Conservation (phyloP, 176 grass and related monocot species). For the Poa annua region DNA sequence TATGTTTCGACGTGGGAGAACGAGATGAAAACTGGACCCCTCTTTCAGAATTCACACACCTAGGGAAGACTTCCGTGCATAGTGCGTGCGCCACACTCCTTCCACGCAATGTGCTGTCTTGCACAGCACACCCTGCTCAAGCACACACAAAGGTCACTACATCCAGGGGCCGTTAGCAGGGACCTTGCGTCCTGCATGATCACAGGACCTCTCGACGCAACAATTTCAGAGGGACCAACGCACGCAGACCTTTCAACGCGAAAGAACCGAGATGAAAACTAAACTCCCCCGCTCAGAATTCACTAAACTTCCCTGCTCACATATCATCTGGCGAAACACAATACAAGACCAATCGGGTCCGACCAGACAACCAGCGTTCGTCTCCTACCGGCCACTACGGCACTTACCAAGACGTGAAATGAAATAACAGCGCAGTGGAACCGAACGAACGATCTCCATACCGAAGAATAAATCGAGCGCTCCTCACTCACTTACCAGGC, state of each 20-base stretch:
- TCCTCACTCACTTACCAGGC: slow-evolving; percentile 3
- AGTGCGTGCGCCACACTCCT: too few species aligned
- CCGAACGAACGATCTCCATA: background rate
- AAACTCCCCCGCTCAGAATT: background rate
- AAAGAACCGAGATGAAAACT: background rate
- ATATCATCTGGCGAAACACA: background rate
- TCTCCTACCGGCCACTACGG: background rate
- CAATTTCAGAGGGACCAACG: background rate
- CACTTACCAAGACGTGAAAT: background rate
- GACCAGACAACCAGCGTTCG: background rate
- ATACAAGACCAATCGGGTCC: background rate
- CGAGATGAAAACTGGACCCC: background rate
- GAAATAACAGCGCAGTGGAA: background rate
- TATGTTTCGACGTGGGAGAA: too few species aligned
- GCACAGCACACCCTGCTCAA: too few species aligned
- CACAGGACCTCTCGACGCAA: background rate
- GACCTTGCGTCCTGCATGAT: background rate
- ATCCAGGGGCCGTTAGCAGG: background rate
- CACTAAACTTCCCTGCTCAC: background rate
- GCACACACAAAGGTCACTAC: background rate
- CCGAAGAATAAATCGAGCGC: background rate
- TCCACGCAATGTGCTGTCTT: too few species aligned
- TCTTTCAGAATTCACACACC: background rate
- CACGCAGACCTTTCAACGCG: background rate
- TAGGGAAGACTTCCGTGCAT: too few species aligned